Evolutionary conservation across 495 filamentous ascomycete genomes (phyloP), one percentile per base, ranked within the genome.

Genomic region (Cairneyella variabilis): DNA sequence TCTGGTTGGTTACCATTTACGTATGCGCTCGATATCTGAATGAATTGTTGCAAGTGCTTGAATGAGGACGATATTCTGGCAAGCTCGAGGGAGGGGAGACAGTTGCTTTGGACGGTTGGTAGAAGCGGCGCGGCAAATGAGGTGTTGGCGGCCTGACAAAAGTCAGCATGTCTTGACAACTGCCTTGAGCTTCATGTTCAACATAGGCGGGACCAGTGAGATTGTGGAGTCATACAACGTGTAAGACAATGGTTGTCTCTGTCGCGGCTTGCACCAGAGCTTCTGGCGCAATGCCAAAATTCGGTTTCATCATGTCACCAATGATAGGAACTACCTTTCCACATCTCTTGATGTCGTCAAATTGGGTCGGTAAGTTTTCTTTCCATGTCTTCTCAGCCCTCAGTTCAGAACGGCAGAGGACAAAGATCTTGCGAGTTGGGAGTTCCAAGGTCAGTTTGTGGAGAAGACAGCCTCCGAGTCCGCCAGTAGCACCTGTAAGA

Each of bases 401-500:
- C 2, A n/a, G 11, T 43, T 36, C 20, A 3, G 50, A 53, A 3
- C 50, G 25, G 9, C 17, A 27, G 2, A 54, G 45, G 3, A 54
- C 34, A 40, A 36, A 54, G 2, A 59, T 28, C 30, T 52, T 51
- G 12, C 16, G 36, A 9, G 44, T 32, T 20, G 32, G 25, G 20
- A 59, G 36, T 39, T 56, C 37, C 22, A 54, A 0, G 7, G 7
- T 11, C 11, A 57, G 38, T 25, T 61, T 61, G 30, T 53, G 54
- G 0, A 57, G 50, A 34, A 54, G 37, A 32, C 58, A 57, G 23
- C 43, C 50, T 45, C 54, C 58, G 16, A 61, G 26, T 39, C 58
- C 50, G 20, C 58, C 50, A 18, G 58, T 61, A 2, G 22, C 53
- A 5, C 54, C 54, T 3, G 54, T 57, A n/a, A 61, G 45, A 44